Evolutionary conservation across 352 stramenopile genomes (phyloP), one percentile per base, ranked within the genome.

Genomic region (Phytophthora citrophthora): DNA sequence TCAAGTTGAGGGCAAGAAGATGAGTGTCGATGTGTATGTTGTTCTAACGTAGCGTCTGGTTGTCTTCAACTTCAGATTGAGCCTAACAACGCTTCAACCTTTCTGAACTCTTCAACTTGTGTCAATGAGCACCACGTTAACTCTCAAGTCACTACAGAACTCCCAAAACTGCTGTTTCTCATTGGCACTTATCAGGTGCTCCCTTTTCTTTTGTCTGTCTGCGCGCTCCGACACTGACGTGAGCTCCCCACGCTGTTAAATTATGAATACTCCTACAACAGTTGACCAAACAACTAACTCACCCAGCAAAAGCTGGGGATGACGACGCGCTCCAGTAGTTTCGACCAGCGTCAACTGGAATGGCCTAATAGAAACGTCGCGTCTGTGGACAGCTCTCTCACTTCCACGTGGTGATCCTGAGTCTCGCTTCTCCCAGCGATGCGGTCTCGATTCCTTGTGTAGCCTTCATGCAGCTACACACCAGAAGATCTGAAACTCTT

Each of bases 361-460:
- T 46, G 31, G 50, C 55, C 51, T 23, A 39, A 44, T 32, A 24
- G 29, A 45, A 5, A 54, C 15, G 40, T 36, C 20, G 20, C 43
- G 18, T 36, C n/a, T 31, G 12, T 26, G 11, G 18, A 49, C 24
- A 59, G 52, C 45, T 41, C 49, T 58, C 41, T 63, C 50, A 70
- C 66, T 70, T 74, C 49, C 66, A 68, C 47, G 49, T 38, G 66
- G 66, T 74, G 61, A 66, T 50, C 54, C 61, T 41, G 48, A 54
- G 54, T 44, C 8, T 54, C 32, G 54, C 39, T 31, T 47, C 48
- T 43, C 36, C 32, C 45, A 65, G 47, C 49, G 26, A 43, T 49
- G 24, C n/a, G 11, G 29, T 36, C 38, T 50, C 31, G 20, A 64
- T 26, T 52, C 11, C 9, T 36, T 31, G n/a, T 43, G 46, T 58